A percentile compares a stretch with the other conserved stretches of the same genome.
These are phyloP conservation scores for Diplodia corticola DNA, from an alignment of 2,329 filamentous ascomycete genomes.

Conservation along the genomic window DNA sequence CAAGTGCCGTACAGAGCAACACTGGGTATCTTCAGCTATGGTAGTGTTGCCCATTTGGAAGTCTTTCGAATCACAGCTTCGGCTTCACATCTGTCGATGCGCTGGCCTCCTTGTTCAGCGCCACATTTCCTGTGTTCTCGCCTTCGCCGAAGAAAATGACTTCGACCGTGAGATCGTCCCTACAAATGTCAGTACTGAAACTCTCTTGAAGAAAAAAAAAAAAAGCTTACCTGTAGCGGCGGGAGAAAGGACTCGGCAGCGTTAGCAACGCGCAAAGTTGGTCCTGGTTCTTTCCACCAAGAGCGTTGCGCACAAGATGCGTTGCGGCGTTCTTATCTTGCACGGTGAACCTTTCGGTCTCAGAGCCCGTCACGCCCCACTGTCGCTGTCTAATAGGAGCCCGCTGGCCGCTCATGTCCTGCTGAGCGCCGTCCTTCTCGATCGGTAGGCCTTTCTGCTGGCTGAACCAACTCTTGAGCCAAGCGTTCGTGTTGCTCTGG, in stretches of 20 bases:
- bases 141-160: constrained; percentile 97
- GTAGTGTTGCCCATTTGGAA: background rate
- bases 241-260: constrained; percentile 84
- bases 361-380: constrained; percentile 77
- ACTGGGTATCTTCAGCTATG: constrained; percentile 20
- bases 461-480: constrained; percentile 70
- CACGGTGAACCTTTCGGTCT: constrained; percentile 82
- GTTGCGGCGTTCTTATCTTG: constrained; percentile 96
- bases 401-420: constrained; percentile 67
- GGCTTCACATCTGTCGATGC: constrained; percentile 42
- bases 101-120: constrained; percentile 84
- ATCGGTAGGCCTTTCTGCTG: constrained; percentile 67
- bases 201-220: background rate
- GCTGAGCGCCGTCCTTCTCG: constrained; percentile 59
- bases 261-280: constrained; percentile 92
- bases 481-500: constrained; percentile 53
- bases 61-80: constrained; percentile 8
- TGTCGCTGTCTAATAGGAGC: constrained; percentile 86
- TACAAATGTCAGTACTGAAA: constrained; percentile 42
- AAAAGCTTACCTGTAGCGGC: constrained; percentile 76
- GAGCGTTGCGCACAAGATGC: constrained; percentile 89
- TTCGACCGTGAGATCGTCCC: constrained; percentile 94
- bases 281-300: constrained; percentile 90
- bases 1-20: constrained; percentile 1
- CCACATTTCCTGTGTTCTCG: constrained; percentile 72